Percentiles rank a stretch among this genome's conserved stretches.
Conservation (phyloP, 1,139 yeast species). For the Suhomyces yuchorum region DNA sequence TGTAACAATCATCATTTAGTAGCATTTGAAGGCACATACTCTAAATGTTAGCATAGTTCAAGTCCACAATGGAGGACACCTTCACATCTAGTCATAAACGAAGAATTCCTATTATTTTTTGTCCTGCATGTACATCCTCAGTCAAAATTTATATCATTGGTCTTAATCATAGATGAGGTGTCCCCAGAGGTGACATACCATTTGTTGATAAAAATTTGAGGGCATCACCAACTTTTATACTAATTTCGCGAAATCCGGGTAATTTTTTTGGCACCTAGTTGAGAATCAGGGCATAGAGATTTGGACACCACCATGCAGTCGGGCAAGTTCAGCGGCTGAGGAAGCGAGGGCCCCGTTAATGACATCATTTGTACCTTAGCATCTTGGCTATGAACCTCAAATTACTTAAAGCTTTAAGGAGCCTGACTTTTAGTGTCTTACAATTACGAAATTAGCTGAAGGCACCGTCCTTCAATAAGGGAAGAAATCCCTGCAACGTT, state of each 20-base stretch:
- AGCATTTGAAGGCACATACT: slow-evolving; percentile 10
- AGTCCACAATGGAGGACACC: background rate
- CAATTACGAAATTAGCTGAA: no score
- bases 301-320: background rate
- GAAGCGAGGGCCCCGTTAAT: no score
- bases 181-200: slow-evolving; percentile 7
- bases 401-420: no score
- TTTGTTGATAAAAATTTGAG: background rate
- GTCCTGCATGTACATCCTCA: slow-evolving; percentile 74
- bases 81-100: slow-evolving; percentile 50
- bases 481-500: no score
- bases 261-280: slow-evolving; percentile 2
- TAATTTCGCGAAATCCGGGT: slow-evolving; percentile 16
- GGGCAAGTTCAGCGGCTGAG: no score
- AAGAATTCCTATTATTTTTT: slow-evolving; percentile 59
- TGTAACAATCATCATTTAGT: slow-evolving; percentile 44
- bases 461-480: no score
- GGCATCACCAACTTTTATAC: slow-evolving; percentile 3
- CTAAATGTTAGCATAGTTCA: slow-evolving; percentile 7
- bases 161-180: slow-evolving; percentile 17
- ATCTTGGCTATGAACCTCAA: no score
- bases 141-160: slow-evolving; percentile 26
- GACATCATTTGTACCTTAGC: no score
- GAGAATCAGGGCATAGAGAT: slow-evolving; percentile 1
- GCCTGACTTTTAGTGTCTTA: no score